phyloP scores from a whole-genome alignment of 2,329 filamentous ascomycete species.

The Leptographium lundbergii region DNA sequence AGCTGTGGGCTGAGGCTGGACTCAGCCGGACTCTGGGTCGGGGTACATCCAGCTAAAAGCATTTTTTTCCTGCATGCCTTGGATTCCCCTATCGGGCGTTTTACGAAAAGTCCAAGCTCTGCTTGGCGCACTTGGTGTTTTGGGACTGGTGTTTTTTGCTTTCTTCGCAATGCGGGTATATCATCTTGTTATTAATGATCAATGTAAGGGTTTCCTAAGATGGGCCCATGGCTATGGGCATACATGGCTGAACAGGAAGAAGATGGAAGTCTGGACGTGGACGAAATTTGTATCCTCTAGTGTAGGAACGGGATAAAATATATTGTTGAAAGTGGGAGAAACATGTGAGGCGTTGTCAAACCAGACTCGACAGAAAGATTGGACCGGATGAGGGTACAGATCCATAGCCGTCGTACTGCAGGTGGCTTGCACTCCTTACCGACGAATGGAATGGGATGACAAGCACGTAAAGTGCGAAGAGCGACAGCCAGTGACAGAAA shows the following conservation, averaged over 20 bases:
- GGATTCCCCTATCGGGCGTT: not conserved
- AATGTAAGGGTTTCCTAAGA: not conserved
- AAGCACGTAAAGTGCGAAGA: not conserved
- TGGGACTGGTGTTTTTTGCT: not conserved
- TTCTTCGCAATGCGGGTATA: not conserved
- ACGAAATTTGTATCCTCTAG: not conserved
- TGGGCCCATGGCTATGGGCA: not conserved
- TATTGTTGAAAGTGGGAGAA: not conserved
- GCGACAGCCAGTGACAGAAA: not conserved
- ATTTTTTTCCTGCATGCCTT: not conserved
- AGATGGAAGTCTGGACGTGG: not conserved
- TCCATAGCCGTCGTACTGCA: not conserved
- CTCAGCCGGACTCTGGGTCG: conserved; percentile 39
- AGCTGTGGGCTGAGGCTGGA: conserved; percentile 66
- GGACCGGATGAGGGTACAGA: not conserved
- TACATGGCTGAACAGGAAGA: not conserved
- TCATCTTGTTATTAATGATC: not conserved
- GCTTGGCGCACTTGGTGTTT: not conserved
- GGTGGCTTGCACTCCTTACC: not conserved
- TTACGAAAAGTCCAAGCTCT: not conserved
- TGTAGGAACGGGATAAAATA: not conserved
- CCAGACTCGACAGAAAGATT: not conserved
- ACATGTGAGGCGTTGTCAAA: not conserved
- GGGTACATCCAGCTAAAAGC: not conserved
- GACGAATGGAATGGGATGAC: not conserved